Conservation (phyloP, 208 protist species). For the Trypanosomatidae sp. region DNA sequence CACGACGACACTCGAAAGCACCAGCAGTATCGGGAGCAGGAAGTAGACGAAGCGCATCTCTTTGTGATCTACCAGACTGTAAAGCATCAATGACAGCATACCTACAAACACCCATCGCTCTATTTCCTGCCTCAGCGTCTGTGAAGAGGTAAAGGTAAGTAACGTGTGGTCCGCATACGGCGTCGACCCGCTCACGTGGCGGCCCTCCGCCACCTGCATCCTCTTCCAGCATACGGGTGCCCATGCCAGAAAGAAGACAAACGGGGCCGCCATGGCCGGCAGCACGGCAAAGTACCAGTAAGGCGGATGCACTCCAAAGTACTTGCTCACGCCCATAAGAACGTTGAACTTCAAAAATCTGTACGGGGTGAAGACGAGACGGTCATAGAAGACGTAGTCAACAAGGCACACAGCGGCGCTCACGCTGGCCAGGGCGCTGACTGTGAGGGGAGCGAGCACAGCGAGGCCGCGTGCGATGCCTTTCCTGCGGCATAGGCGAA, state of each 20-base stretch:
- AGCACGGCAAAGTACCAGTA: slow-evolving; percentile 88
- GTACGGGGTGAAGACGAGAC: slow-evolving; percentile 54
- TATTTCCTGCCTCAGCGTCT: slow-evolving; percentile 16
- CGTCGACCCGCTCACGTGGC: background rate
- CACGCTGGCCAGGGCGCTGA: slow-evolving; percentile 30
- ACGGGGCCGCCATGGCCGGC: slow-evolving; percentile 60
- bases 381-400: slow-evolving; percentile 65
- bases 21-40: slow-evolving; percentile 45
- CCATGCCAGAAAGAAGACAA: slow-evolving; percentile 42
- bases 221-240: slow-evolving; percentile 15
- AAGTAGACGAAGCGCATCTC: slow-evolving; percentile 92
- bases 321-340: slow-evolving; percentile 58
- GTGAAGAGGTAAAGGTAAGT: background rate
- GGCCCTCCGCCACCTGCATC: background rate
- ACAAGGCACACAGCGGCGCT: slow-evolving; percentile 22
- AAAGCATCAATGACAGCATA: slow-evolving; percentile 31
- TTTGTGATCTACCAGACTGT: slow-evolving; percentile 92
- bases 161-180: background rate
- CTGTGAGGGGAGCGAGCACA: slow-evolving; percentile 14
- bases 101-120: slow-evolving; percentile 13
- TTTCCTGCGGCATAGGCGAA: slow-evolving; percentile 14
- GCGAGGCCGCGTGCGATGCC: slow-evolving; percentile 13
- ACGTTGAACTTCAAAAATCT: slow-evolving; percentile 92
- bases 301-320: slow-evolving; percentile 89
- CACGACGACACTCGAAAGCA: slow-evolving; percentile 53